phyloP scores from a whole-genome alignment of 1,139 yeast genomes.

The Candida sanyaensis region DNA sequence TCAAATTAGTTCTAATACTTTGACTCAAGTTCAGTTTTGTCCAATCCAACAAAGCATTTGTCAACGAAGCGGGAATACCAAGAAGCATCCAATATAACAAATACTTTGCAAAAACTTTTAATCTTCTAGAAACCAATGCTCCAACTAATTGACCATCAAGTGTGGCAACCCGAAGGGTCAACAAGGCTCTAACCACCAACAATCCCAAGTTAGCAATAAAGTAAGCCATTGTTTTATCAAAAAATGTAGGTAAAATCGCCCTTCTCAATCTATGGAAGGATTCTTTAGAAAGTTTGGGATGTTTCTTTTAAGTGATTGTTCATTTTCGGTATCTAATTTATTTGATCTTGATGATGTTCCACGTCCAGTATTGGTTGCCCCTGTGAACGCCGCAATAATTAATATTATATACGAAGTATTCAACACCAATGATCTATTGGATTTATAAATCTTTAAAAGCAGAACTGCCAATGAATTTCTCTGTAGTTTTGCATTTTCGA shows the following conservation, averaged over 20 bases:
- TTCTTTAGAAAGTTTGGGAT: conserved; percentile 34
- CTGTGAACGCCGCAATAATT: conserved; percentile 47
- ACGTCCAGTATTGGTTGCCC: conserved; percentile 38
- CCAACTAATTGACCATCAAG: conserved; percentile 88
- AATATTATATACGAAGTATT: conserved; percentile 51
- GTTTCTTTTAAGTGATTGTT: conserved; percentile 19
- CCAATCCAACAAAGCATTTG: conserved; percentile 73
- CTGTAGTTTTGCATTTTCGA: conserved; percentile 7
- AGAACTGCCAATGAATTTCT: conserved; percentile 20
- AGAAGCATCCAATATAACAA: conserved; percentile 79
- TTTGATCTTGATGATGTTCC: conserved; percentile 4
- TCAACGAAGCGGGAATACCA: conserved; percentile 84
- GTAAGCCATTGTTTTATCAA: conserved; percentile 36
- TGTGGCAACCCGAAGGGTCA: conserved; percentile 82
- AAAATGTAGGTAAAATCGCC: conserved; percentile 41
- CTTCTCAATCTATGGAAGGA: conserved; percentile 34
- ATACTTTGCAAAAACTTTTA: conserved; percentile 62
- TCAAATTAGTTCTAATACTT: conserved; percentile 65
- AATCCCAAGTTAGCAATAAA: conserved; percentile 61
- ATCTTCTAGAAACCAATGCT: conserved; percentile 71
- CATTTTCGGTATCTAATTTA: conserved; percentile 6
- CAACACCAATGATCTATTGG: conserved; percentile 49
- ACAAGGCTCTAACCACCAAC: conserved; percentile 66
- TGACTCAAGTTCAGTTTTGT: conserved; percentile 70
- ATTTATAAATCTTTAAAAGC: conserved; percentile 39